These are phyloP conservation scores for Alternaria atra DNA, from an alignment of 2,329 filamentous ascomycete genomes.

Conservation along the genomic window DNA sequence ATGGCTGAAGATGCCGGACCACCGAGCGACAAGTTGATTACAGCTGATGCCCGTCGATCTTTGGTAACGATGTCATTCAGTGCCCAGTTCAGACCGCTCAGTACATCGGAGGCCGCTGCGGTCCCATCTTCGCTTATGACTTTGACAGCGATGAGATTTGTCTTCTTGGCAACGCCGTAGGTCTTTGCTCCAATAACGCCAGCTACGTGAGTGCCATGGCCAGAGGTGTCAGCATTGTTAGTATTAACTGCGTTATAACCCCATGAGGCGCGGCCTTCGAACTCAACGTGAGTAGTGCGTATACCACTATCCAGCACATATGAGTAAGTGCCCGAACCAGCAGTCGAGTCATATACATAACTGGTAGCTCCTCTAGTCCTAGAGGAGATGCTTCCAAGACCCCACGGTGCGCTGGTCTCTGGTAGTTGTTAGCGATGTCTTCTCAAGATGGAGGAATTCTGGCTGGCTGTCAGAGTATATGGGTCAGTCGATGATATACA, in stretches of 20 bases:
- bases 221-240: constrained; percentile 34
- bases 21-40: constrained; percentile 53
- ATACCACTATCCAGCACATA: constrained; percentile 74
- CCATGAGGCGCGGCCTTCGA: constrained; percentile 40
- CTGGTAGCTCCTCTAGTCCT: constrained; percentile 21
- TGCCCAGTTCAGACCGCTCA: constrained; percentile 45
- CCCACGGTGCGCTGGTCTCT: constrained; percentile 37
- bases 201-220: constrained; percentile 47
- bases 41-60: constrained; percentile 35
- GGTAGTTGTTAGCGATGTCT: constrained; percentile 5
- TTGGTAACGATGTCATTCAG: constrained; percentile 44
- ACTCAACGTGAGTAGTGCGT: constrained; percentile 58
- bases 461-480: neutral
- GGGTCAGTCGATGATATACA: neutral
- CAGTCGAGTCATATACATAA: constrained; percentile 39
- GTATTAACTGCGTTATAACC: constrained; percentile 40
- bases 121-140: constrained; percentile 35
- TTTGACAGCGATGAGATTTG: constrained; percentile 50
- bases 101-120: constrained; percentile 25
- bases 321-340: constrained; percentile 33
- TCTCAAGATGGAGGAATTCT: neutral
- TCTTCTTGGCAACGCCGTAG: constrained; percentile 46
- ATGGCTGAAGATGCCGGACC: constrained; percentile 35
- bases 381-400: constrained; percentile 43
- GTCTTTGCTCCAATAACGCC: constrained; percentile 41